Percentiles rank a stretch among this genome's conserved stretches.
phyloP scores from a whole-genome alignment of 169 alveolate genomes.

The Cryptosporidium ubiquitum region DNA sequence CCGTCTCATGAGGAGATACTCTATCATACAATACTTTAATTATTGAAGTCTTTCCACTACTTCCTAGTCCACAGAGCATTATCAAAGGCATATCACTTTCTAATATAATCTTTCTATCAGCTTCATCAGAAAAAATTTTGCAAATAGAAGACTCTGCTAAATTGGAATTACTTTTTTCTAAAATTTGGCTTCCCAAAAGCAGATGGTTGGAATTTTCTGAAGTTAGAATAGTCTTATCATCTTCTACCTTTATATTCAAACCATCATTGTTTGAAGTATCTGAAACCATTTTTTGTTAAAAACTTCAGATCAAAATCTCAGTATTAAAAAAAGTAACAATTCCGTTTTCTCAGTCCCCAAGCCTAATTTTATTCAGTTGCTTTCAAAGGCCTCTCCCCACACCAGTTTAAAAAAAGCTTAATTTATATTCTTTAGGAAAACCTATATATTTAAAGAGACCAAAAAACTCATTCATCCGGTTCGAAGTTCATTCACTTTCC shows the following conservation, averaged over 20 bases:
- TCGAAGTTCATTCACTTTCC: not conserved
- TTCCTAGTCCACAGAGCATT: conserved; percentile 76
- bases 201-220: not conserved
- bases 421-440: not conserved
- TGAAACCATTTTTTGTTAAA: not conserved
- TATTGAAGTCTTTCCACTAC: conserved; percentile 81
- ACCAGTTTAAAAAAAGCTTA: not conserved
- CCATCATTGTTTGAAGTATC: not conserved
- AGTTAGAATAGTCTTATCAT: not conserved
- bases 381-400: not conserved
- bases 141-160: not conserved
- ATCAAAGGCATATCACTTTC: conserved; percentile 69
- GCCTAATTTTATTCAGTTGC: too few relatives aligned
- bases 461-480: not conserved
- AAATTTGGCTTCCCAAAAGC: not conserved
- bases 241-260: not conserved
- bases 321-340: too few relatives aligned
- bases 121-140: conserved; percentile 18
- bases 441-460: not conserved
- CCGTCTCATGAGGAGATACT: conserved; percentile 82
- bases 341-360: not conserved
- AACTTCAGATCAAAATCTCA: not conserved
- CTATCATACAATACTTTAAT: conserved; percentile 78
- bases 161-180: not conserved
- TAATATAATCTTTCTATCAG: conserved; percentile 24